Base-by-base conservation (phyloP, 768 basidiomycete genomes). In the Hericium erinaceus region DNA sequence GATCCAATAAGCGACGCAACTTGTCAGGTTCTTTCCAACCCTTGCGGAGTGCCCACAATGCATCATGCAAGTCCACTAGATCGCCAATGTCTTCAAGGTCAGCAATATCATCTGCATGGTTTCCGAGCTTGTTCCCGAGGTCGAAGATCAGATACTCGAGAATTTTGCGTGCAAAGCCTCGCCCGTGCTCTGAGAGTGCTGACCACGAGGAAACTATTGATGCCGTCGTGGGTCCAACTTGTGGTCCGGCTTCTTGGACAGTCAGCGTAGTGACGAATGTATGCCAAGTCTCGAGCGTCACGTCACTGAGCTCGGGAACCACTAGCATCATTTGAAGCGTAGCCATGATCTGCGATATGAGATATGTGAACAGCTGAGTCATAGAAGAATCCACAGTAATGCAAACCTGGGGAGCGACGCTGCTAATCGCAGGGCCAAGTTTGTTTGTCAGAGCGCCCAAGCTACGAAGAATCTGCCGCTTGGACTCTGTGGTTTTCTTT, bases 301-400 rank as follows among this genome's bases (percentile, higher is more conserved):
- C 85, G 58, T 88, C 82, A 0, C 89, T 81, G 7, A 99, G 76
- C 59, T 87, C 87, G 0, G 80, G 79, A 11, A 91, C 77, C 38
- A 75, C 70, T n/a, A 97, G 77, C 73, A 87, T 89, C 6, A 89
- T 92, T 72, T 98, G 95, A 40, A 99, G 80, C 16, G 89, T 93
- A 0, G 95, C 93, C 89, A 98, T 93, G 63, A 98, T 86, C 95
- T 99, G 63, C 24, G 58, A 40, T 37, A 57, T 48, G 3, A 26
- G 24, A 22, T 4, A 50, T 22, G 4, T 50, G 2, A 50, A 15
- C 63, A 58, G 28, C 59, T 46, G 39, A 13, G 13, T 39, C 18
- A 33, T 2, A 37, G 48, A 55, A 37, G 38, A 9, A 57, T 18
- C 12, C 18, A 6, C 28, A 13, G 16, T 11, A 46, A 3, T 33